Evolutionary conservation across 73 alveolate species (phyloP).

Genomic region (Durusdinium trenchii): DNA sequence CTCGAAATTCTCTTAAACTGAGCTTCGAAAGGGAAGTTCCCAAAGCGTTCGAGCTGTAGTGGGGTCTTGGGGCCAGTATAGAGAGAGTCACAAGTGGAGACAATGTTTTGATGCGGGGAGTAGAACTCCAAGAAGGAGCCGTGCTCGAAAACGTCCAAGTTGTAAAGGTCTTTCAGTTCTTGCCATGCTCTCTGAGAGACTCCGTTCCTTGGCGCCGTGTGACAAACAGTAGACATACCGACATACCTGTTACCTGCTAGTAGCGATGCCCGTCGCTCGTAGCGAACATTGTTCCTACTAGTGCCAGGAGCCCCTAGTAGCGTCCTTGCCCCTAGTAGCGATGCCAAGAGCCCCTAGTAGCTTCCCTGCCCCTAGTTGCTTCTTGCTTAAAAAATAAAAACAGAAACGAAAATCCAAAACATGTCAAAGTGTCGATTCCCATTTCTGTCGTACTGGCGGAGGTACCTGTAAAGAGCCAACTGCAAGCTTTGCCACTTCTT

Average conservation of each 20-base stretch:
- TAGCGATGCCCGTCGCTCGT: too few relatives aligned
- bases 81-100: slow-evolving; percentile 36
- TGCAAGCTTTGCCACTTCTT: too few relatives aligned
- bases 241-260: too few relatives aligned
- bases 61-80: not conserved
- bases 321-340: too few relatives aligned
- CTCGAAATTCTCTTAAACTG: not conserved
- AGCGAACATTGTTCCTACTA: too few relatives aligned
- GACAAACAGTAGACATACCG: not conserved
- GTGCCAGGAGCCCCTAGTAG: too few relatives aligned
- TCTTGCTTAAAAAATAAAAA: too few relatives aligned
- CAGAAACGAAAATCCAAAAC: not conserved
- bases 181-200: slow-evolving; percentile 26
- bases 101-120: slow-evolving; percentile 47
- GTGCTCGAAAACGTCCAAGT: slow-evolving; percentile 56
- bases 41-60: slow-evolving; percentile 62
- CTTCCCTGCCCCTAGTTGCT: too few relatives aligned
- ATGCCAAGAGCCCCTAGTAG: too few relatives aligned
- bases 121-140: slow-evolving; percentile 77
- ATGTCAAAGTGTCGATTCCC: slow-evolving; percentile 57
- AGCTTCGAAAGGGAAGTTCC: not conserved
- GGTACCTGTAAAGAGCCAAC: too few relatives aligned
- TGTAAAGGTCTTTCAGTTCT: slow-evolving; percentile 40
- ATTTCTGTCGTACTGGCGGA: not conserved
- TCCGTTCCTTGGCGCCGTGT: not conserved